Evolutionary conservation across 148 eudicot species (phyloP).

Genomic region (Nyssa sinensis): DNA sequence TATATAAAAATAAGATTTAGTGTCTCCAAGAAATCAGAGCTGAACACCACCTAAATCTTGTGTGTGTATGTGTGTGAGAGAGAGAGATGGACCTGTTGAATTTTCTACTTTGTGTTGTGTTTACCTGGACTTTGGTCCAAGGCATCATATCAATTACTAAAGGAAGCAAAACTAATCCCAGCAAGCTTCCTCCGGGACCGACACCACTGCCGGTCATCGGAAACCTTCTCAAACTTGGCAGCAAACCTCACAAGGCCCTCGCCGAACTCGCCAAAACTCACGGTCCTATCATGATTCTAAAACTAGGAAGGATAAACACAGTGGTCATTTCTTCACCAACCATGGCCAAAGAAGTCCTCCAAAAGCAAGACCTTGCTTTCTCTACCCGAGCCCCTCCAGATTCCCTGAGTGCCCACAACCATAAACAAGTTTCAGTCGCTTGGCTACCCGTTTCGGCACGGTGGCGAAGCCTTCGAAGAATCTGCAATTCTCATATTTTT

Average conservation of each 20-base stretch:
- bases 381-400: slow-evolving; percentile 14
- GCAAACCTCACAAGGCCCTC: slow-evolving; percentile 7
- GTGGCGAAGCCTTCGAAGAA: slow-evolving; percentile 13
- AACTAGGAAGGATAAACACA: slow-evolving; percentile 22
- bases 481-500: slow-evolving; percentile 6
- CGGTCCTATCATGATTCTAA: slow-evolving; percentile 9
- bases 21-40: too few species aligned
- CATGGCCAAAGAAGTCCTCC: slow-evolving; percentile 22
- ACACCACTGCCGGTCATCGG: slow-evolving; percentile 1
- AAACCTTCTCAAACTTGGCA: slow-evolving; percentile 8
- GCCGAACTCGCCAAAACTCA: slow-evolving; percentile 3
- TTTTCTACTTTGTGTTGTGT: background rate
- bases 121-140: background rate
- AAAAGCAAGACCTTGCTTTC: slow-evolving; percentile 13
- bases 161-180: background rate
- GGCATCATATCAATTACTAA: background rate
- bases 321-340: slow-evolving; percentile 26
- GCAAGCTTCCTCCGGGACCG: slow-evolving; percentile 12
- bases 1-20: too few species aligned
- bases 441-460: slow-evolving; percentile 10
- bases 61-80: too few species aligned
- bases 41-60: too few species aligned
- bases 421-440: slow-evolving; percentile 9
- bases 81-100: background rate
- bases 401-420: slow-evolving; percentile 13